Evolutionary conservation across 2,329 filamentous ascomycete species (phyloP).

Genomic region (Ceratocystis harringtonii): DNA sequence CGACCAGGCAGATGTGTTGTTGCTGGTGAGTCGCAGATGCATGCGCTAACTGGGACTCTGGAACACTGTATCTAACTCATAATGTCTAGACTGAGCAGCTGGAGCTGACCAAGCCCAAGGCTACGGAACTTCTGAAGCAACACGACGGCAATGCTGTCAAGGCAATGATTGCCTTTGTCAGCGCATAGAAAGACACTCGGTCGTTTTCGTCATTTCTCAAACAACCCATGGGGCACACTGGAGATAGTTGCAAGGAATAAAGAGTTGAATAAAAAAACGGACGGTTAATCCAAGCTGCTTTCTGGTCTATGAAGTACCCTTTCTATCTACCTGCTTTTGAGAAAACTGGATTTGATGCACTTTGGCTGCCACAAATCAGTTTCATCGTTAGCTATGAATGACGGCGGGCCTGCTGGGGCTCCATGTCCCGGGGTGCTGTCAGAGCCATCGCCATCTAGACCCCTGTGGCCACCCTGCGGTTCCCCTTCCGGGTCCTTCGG

Average conservation of each 20-base stretch:
- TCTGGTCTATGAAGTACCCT: neutral
- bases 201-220: neutral
- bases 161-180: slow-evolving; percentile 46
- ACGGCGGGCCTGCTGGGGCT: neutral
- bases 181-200: slow-evolving; percentile 18
- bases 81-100: slow-evolving; percentile 47
- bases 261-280: neutral
- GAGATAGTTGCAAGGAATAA: neutral
- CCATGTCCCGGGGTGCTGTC: neutral
- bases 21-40: slow-evolving; percentile 39
- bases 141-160: slow-evolving; percentile 55
- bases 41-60: neutral
- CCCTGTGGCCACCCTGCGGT: neutral
- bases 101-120: slow-evolving; percentile 55
- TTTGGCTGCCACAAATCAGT: slow-evolving; percentile 22
- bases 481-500: neutral
- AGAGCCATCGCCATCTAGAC: slow-evolving; percentile 1
- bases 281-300: neutral
- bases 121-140: slow-evolving; percentile 56
- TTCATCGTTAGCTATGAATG: slow-evolving; percentile 11
- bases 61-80: neutral
- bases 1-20: slow-evolving; percentile 52
- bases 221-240: neutral
- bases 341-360: slow-evolving; percentile 20
- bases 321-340: neutral